Conservation (phyloP, 192 early-diverging fungal species). For the Linnemannia hyalina region DNA sequence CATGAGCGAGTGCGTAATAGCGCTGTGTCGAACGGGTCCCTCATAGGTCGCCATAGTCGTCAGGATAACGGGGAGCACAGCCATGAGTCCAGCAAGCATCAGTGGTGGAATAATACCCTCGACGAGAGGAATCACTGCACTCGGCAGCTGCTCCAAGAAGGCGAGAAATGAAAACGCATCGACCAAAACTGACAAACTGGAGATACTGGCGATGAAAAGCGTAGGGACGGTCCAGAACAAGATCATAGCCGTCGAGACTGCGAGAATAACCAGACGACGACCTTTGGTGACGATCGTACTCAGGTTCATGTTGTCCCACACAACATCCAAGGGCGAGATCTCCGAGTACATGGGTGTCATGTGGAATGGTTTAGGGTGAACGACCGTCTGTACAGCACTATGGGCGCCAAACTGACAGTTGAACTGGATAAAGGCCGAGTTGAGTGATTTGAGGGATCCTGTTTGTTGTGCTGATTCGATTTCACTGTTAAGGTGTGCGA, state of each 20-base stretch:
- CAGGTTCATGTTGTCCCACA: conserved; percentile 85
- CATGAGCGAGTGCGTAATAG: conserved; percentile 73
- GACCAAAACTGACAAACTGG: conserved; percentile 63
- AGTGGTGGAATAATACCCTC: conserved; percentile 83
- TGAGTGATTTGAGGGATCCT: conserved; percentile 45
- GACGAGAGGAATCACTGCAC: conserved; percentile 60
- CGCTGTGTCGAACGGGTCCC: conserved; percentile 60
- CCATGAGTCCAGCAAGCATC: conserved; percentile 77
- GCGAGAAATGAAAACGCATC: conserved; percentile 56
- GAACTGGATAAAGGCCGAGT: conserved; percentile 89
- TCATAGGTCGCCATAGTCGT: conserved; percentile 58
- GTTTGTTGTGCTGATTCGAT: conserved; percentile 59
- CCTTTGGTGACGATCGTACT: conserved; percentile 63
- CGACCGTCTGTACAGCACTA: conserved; percentile 77
- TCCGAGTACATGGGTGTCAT: conserved; percentile 76
- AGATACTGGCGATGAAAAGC: conserved; percentile 60
- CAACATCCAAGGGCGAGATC: conserved; percentile 80
- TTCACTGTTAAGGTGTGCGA: conserved; percentile 60
- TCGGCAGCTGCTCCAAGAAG: conserved; percentile 38
- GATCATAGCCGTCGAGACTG: conserved; percentile 67
- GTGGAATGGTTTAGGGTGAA: conserved; percentile 70
- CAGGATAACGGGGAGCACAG: conserved; percentile 74
- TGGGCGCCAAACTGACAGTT: conserved; percentile 81
- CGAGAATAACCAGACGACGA: conserved; percentile 68
- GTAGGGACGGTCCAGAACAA: conserved; percentile 82